phyloP scores from a whole-genome alignment of 495 filamentous ascomycete species.

The Aspergillus nidulans region DNA sequence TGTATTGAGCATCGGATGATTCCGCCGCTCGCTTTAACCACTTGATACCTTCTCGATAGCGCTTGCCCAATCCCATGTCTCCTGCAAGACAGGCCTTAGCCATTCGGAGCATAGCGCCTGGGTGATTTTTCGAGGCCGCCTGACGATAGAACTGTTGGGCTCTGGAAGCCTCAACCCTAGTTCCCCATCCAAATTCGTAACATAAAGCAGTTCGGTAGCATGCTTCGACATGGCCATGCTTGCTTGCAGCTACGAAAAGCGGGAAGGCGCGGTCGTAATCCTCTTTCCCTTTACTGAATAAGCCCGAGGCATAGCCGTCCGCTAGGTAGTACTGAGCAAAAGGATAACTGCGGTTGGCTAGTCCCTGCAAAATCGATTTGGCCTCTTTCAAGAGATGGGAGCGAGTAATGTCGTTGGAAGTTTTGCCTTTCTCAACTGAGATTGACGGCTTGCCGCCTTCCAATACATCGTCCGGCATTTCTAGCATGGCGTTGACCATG shows the following conservation, averaged over 20 bases:
- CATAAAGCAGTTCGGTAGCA: constrained; percentile 90
- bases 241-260: constrained; percentile 88
- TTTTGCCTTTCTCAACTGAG: constrained; percentile 27
- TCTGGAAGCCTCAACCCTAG: constrained; percentile 78
- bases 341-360: constrained; percentile 82
- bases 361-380: constrained; percentile 76
- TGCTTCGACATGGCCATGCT: constrained; percentile 96
- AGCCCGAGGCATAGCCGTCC: constrained; percentile 87
- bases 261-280: constrained; percentile 89
- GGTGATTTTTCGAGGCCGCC: constrained; percentile 88
- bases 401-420: constrained; percentile 43
- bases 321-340: constrained; percentile 97
- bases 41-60: constrained; percentile 89
- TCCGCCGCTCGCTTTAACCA: constrained; percentile 95
- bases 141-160: constrained; percentile 91
- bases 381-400: constrained; percentile 80
- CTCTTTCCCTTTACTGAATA: constrained; percentile 88
- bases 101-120: constrained; percentile 88
- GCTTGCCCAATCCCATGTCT: constrained; percentile 77
- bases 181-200: constrained; percentile 98
- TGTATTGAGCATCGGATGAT: constrained; percentile 85
- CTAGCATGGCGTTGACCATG: constrained; percentile 80
- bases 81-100: constrained; percentile 84
- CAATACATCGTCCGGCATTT: constrained; percentile 45
- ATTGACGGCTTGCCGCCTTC: constrained; percentile 37